phyloP scores from a whole-genome alignment of 768 basidiomycete species.

The Tulasnella sp. region DNA sequence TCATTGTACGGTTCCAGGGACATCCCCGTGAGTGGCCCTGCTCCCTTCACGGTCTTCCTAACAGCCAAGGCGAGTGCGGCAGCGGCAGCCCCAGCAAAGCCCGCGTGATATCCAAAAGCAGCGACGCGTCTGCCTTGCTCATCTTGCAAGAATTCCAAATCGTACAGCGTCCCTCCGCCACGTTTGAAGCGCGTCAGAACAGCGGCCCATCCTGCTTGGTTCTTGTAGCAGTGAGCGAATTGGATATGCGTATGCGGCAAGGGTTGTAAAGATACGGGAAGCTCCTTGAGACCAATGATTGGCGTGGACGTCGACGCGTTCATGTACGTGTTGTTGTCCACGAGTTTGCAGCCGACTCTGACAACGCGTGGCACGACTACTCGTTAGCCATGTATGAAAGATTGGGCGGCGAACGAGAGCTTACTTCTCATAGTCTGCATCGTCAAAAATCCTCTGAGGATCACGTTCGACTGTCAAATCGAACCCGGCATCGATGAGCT shows the following conservation, averaged over 20 bases:
- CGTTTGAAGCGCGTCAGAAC: conserved; percentile 76
- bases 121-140: conserved; percentile 79
- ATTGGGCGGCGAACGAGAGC: conserved; percentile 25
- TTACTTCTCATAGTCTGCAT: conserved; percentile 85
- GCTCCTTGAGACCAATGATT: conserved; percentile 94
- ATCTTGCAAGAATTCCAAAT: conserved; percentile 91
- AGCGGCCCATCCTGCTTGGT: conserved; percentile 83
- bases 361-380: background rate
- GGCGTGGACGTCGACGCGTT: conserved; percentile 58
- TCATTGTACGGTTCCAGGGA: conserved; percentile 69
- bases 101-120: conserved; percentile 96
- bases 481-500: conserved; percentile 81
- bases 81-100: conserved; percentile 77
- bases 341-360: conserved; percentile 85
- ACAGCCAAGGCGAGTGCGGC: conserved; percentile 72
- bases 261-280: conserved; percentile 71
- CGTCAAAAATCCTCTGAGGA: conserved; percentile 86
- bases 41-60: conserved; percentile 38
- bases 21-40: conserved; percentile 34
- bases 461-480: conserved; percentile 87
- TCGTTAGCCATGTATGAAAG: background rate
- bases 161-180: conserved; percentile 81
- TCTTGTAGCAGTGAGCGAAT: conserved; percentile 96
- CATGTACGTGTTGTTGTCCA: conserved; percentile 82
- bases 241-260: conserved; percentile 93